Evolutionary conservation across 2,329 filamentous ascomycete species (phyloP), one percentile per base, ranked within the genome.

Genomic region (Trichoderma sp.): DNA sequence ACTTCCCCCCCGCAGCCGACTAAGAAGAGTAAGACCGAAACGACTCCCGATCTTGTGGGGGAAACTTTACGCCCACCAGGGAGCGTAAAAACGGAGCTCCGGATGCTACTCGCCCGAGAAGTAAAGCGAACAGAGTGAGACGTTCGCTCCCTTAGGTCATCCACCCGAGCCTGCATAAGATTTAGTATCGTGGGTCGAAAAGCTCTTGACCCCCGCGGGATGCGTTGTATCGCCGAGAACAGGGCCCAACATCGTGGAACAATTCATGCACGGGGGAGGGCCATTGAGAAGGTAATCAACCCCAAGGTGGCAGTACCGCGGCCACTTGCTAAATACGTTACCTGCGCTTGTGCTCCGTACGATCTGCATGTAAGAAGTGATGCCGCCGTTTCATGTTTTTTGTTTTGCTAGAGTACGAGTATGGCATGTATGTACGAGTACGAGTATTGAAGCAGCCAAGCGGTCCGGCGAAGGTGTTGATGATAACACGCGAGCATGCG

Each of bases 121-220:
- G n/a, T 43, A 28, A 36, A 12, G 14, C 12, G 4, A 21, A 43
- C 6, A 18, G 34, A 63, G 36, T 63, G 14, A 57, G n/a, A 34
- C 24, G 32, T 24, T 58, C 15, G 7, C 28, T 60, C 7, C 21
- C 32, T 58, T 60, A n/a, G 26, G 65, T 68, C 53, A 68, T 58
- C 65, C 26, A 58, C 8, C 24, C 24, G 12, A 18, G 60, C n/a
- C 57, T 14, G 57, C 18, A 58, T 43, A 8, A 18, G 11, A 36
- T 43, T 57, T 39, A 57, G 47, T 21, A 43, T n/a, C 47, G 34
- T 39, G 51, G 51, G 15, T 32, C 26, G 12, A 30, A 57, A n/a
- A n/a, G 53, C 36, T 24, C 36, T 34, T 69, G 66, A 69, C 66
- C 66, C 66, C 66, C 66, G 66, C 66, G 66, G 66, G 58, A 30